Evolutionary conservation across 179 eudicot species (phyloP).

Genomic region (Vitellaria paradoxa): DNA sequence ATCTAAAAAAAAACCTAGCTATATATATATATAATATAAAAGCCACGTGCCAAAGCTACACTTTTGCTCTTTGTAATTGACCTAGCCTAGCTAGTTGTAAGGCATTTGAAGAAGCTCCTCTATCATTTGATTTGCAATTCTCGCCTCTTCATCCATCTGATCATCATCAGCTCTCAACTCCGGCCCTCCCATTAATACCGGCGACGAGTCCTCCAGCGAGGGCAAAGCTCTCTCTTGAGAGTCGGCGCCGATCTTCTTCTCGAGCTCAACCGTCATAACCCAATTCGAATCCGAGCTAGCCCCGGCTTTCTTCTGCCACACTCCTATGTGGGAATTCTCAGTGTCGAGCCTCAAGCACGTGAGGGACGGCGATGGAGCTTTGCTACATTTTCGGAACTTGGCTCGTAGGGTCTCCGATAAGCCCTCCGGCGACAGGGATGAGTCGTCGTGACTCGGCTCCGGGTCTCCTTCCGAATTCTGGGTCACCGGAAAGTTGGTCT

Average conservation of each 20-base stretch:
- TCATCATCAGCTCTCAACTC: not conserved
- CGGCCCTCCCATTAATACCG: not conserved
- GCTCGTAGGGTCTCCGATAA: conserved; percentile 25
- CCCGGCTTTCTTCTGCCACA: conserved; percentile 33
- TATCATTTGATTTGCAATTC: conserved; percentile 33
- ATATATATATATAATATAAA: too few species aligned
- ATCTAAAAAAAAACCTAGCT: too few species aligned
- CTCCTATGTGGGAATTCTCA: conserved; percentile 33
- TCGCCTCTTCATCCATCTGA: conserved; percentile 25
- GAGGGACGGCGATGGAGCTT: conserved; percentile 24
- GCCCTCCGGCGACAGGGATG: not conserved
- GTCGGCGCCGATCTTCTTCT: not conserved
- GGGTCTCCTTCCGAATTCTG: conserved; percentile 20
- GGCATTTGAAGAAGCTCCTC: conserved; percentile 22
- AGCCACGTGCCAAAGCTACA: too few species aligned
- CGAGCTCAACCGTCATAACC: conserved; percentile 24
- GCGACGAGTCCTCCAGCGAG: not conserved
- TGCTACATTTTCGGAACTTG: conserved; percentile 27
- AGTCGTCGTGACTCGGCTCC: not conserved
- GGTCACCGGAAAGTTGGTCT: conserved; percentile 49
- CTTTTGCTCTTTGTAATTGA: too few species aligned
- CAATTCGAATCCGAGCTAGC: conserved; percentile 26
- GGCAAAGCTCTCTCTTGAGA: not conserved
- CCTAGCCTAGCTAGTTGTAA: too few species aligned
- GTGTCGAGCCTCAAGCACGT: conserved; percentile 35